A percentile compares a stretch with the other conserved stretches of the same genome.
Evolutionary conservation across 208 protist species (phyloP).

Genomic region (Trypanosoma melophagium): DNA sequence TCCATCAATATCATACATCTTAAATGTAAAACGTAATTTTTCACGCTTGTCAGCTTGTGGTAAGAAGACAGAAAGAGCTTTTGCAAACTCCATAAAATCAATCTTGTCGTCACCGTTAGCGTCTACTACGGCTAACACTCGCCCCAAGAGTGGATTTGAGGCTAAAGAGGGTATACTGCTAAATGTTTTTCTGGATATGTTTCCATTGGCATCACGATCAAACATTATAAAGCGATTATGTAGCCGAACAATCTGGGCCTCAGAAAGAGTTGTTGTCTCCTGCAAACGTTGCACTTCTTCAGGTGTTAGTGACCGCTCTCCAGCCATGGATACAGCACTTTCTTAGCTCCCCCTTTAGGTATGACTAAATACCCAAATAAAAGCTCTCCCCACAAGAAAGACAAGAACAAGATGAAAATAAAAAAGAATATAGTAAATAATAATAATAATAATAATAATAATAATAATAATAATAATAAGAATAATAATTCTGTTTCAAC

Average conservation of each 20-base stretch:
- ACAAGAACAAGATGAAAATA: background rate
- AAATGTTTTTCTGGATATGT: slow-evolving; percentile 70
- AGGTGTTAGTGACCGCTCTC: slow-evolving; percentile 35
- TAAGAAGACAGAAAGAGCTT: slow-evolving; percentile 79
- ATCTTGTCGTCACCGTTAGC: slow-evolving; percentile 72
- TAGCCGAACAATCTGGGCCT: slow-evolving; percentile 81
- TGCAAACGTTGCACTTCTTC: slow-evolving; percentile 68
- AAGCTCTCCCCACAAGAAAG: background rate
- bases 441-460: too few species aligned
- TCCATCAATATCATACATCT: slow-evolving; percentile 94
- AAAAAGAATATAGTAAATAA: too few species aligned
- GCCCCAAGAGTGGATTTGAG: slow-evolving; percentile 84
- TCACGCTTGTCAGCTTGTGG: slow-evolving; percentile 66
- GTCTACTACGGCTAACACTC: slow-evolving; percentile 82
- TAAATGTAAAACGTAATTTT: slow-evolving; percentile 91
- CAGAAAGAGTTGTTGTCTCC: slow-evolving; percentile 71
- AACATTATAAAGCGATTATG: slow-evolving; percentile 86
- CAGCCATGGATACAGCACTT: slow-evolving; percentile 30
- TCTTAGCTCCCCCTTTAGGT: background rate
- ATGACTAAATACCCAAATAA: background rate
- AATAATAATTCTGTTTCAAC: too few species aligned
- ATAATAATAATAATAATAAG: too few species aligned
- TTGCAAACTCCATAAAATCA: slow-evolving; percentile 84
- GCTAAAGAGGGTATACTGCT: slow-evolving; percentile 67
- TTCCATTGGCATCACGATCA: slow-evolving; percentile 69